Conservation (phyloP, 768 basidiomycete species). For the Leccinum truebloodii region DNA sequence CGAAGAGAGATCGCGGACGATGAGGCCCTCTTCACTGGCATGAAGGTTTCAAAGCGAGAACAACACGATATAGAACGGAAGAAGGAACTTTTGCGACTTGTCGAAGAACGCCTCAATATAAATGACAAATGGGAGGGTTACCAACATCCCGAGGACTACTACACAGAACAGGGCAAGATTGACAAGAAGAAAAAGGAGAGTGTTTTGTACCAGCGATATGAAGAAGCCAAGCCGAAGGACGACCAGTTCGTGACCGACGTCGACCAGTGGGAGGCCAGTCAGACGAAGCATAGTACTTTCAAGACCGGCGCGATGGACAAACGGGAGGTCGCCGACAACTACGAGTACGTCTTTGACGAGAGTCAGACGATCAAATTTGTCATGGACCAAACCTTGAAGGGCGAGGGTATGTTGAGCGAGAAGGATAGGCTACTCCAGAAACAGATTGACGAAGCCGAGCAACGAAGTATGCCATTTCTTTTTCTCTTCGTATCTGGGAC, state of each 20-base stretch:
- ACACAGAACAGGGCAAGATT: conserved; percentile 98
- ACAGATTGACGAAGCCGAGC: conserved; percentile 91
- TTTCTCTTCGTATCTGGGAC: not conserved
- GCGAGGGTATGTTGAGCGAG: conserved; percentile 69
- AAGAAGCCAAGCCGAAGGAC: conserved; percentile 88
- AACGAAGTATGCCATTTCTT: conserved; percentile 58
- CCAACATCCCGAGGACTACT: conserved; percentile 94
- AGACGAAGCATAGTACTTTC: conserved; percentile 87
- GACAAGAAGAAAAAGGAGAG: conserved; percentile 95
- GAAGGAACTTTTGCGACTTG: conserved; percentile 87
- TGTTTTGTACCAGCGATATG: conserved; percentile 91
- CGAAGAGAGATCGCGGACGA: conserved; percentile 94
- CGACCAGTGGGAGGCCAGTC: conserved; percentile 96
- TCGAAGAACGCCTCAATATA: conserved; percentile 92
- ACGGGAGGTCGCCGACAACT: conserved; percentile 75
- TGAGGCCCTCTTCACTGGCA: conserved; percentile 85
- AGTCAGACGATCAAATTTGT: conserved; percentile 96
- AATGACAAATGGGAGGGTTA: conserved; percentile 97
- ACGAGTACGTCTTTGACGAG: conserved; percentile 98
- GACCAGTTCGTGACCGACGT: conserved; percentile 96
- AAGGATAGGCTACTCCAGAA: conserved; percentile 83
- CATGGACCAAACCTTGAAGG: conserved; percentile 75
- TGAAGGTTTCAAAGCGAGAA: conserved; percentile 88
- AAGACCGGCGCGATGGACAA: conserved; percentile 93
- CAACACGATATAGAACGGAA: conserved; percentile 80